Evolutionary conservation across 129 eudicot species (phyloP), one percentile per base, ranked within the genome.

Genomic region (Centrapalus pauciflorus): DNA sequence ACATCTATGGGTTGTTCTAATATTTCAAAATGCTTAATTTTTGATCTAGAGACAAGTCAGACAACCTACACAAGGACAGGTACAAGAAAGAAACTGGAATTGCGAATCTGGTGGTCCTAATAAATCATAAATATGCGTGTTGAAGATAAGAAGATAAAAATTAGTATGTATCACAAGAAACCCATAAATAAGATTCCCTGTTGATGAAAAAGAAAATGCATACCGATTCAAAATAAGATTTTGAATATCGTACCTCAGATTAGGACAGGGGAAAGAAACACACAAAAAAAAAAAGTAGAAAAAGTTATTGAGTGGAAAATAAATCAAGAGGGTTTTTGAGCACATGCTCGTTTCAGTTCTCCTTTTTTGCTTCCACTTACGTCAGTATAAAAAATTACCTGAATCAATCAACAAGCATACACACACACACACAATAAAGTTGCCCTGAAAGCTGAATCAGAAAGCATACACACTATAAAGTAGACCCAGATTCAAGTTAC

Each of bases 81-180:
- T 55, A 45, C 38, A 74, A 57, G 79, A 69, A 63, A 71, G 75
- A 49, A 77, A 46, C 72, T 51, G 68, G 65, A 57, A 32, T 20
- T 51, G 29, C 37, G 67, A 70, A 70, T 59, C 29, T 38, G 57
- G 78, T 76, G 82, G 79, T 81, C 79, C 82, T 43, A 51, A 38
- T 2, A 27, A 40, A 71, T 48, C 62, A 74, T 50, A 29, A 6
- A 40, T 24, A 62, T 7, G 60, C 49, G 77, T 67, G 55, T 55
- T 16, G 67, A 48, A 59, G 72, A 78, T 52, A 73, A 64, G 67
- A 59, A 55, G 66, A 57, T 69, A 59, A 60, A n/a, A 50, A 16
- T 20, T 5, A 46, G 28, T 67, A 16, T 35, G 64, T 49, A 26
- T 48, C 62, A 73, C 56, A 69, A 69, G 23, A 26, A 58, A 65